These are phyloP conservation scores for Mycena rebaudengoi DNA, from an alignment of 768 basidiomycete genomes.

Conservation along the genomic window DNA sequence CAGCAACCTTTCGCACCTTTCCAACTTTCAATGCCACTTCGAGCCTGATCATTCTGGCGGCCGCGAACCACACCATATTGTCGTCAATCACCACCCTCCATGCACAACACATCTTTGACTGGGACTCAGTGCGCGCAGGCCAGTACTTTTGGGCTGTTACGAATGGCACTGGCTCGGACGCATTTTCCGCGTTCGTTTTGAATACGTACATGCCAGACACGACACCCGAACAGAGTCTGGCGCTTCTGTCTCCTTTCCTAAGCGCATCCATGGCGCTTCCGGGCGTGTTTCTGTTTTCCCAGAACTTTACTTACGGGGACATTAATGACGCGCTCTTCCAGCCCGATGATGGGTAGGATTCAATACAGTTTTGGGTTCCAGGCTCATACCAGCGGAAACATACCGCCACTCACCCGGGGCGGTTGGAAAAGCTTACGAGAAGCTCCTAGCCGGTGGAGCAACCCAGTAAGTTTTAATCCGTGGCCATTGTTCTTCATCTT, in stretches of 20 bases:
- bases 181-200: constrained; percentile 31
- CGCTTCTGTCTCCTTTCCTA: constrained; percentile 30
- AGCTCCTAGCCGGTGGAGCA: constrained; percentile 27
- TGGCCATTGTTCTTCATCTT: not conserved
- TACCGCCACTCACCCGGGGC: constrained; percentile 20
- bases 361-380: constrained; percentile 24
- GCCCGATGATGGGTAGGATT: constrained; percentile 23
- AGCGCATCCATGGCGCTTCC: constrained; percentile 25
- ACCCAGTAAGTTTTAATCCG: constrained; percentile 1
- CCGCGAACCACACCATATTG: constrained; percentile 25
- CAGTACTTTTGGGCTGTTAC: constrained; percentile 36
- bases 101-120: constrained; percentile 45
- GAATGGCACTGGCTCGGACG: constrained; percentile 3
- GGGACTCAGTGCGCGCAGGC: constrained; percentile 37
- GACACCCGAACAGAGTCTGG: constrained; percentile 18
- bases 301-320: not conserved
- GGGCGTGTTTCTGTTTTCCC: constrained; percentile 14
- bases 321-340: constrained; percentile 25
- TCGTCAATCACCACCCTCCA: constrained; percentile 37
- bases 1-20: constrained; percentile 43
- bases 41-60: constrained; percentile 27
- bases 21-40: constrained; percentile 42
- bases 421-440: constrained; percentile 30
- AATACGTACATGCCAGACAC: constrained; percentile 16
- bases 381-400: constrained; percentile 22